These are phyloP conservation scores for Cyberlindnera maritima DNA, from an alignment of 805 yeast genomes.

Conservation along the genomic window DNA sequence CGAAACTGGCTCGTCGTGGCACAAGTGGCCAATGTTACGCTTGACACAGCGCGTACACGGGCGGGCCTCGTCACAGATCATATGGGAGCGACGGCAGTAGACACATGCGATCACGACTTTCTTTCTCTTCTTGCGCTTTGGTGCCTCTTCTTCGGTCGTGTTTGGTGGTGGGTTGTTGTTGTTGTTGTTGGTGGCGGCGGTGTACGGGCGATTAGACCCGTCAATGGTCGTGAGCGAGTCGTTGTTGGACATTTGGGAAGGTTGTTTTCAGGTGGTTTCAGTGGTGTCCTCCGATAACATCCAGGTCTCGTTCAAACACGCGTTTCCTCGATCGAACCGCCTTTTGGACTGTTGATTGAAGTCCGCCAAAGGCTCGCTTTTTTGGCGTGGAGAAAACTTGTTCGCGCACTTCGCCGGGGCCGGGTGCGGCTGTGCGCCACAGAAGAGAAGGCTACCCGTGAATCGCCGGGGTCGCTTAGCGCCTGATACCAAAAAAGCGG, in stretches of 20 bases:
- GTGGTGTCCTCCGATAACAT: background rate
- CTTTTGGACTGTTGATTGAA: background rate
- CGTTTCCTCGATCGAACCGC: no score
- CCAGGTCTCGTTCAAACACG: no score
- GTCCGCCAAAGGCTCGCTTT: background rate
- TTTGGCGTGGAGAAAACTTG: background rate
- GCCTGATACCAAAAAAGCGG: no score
- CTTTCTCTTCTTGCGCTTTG: constrained; percentile 47
- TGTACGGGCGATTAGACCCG: background rate
- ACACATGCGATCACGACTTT: constrained; percentile 62
- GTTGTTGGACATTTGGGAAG: background rate
- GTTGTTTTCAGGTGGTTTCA: background rate
- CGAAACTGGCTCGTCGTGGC: constrained; percentile 38
- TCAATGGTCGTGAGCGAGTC: background rate
- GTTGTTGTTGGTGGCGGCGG: background rate
- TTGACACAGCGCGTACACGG: constrained; percentile 83
- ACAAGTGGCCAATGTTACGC: constrained; percentile 83
- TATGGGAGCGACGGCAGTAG: constrained; percentile 88
- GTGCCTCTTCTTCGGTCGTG: constrained; percentile 11
- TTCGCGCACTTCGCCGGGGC: background rate
- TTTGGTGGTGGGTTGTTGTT: background rate
- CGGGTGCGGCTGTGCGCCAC: background rate
- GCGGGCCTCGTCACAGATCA: constrained; percentile 83
- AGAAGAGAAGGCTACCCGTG: background rate
- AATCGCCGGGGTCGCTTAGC: background rate